Conservation (phyloP, 139 green algal species). For the Zygnema cylindricum region DNA sequence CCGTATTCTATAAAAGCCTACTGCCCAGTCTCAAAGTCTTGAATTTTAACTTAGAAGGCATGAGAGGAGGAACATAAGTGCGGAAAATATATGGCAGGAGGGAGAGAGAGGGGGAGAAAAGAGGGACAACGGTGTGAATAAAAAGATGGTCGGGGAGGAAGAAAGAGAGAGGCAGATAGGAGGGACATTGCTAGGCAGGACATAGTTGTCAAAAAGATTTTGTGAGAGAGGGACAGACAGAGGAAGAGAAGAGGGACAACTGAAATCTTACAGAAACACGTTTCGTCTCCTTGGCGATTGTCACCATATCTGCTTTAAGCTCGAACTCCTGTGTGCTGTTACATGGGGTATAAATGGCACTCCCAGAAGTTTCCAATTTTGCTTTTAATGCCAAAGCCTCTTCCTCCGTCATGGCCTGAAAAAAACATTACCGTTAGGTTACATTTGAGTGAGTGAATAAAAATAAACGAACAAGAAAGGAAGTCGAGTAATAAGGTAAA, state of each 20-base stretch:
- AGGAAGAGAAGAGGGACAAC: background rate
- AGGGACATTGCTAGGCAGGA: background rate
- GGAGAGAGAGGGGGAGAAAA: background rate
- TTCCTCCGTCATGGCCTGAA: conserved; percentile 34
- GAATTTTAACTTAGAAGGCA: background rate
- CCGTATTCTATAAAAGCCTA: no score
- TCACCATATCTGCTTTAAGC: conserved; percentile 65
- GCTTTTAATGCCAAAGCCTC: conserved; percentile 67
- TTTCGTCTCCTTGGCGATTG: conserved; percentile 68
- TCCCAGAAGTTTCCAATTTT: no score
- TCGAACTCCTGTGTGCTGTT: conserved; percentile 45
- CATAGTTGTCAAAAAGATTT: background rate
- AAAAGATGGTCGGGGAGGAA: background rate
- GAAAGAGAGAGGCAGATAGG: background rate
- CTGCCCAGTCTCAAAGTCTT: no score
- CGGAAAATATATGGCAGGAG: background rate
- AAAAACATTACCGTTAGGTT: background rate
- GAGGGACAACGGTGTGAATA: background rate
- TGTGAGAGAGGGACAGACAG: background rate
- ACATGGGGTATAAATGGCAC: conserved; percentile 61
- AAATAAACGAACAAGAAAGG: background rate
- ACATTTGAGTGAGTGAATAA: background rate
- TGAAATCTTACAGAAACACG: conserved; percentile 63
- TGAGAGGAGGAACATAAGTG: background rate
- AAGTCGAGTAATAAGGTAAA: background rate